Evolutionary conservation across 208 protist genomes (phyloP).

Genomic region (Crithidia bombi): DNA sequence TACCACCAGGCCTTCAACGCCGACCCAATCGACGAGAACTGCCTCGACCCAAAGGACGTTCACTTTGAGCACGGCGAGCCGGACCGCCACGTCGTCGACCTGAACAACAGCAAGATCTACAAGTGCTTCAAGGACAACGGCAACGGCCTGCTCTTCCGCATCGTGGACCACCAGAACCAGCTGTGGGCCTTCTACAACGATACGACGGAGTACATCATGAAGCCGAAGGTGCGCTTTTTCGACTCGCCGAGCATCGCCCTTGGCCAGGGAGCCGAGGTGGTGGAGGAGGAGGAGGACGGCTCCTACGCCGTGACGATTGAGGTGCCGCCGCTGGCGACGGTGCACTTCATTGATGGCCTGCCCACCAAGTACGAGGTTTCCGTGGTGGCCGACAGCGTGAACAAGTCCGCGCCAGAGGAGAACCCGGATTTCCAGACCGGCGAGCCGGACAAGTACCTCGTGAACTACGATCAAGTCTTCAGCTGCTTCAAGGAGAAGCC

Average conservation of each 20-base stretch:
- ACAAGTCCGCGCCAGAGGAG: conserved; percentile 46
- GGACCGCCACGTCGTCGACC: conserved; percentile 40
- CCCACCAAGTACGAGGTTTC: conserved; percentile 63
- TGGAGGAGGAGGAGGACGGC: conserved; percentile 48
- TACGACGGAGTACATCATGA: conserved; percentile 74
- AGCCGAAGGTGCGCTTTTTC: conserved; percentile 58
- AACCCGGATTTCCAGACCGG: conserved; percentile 56
- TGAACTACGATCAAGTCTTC: conserved; percentile 57
- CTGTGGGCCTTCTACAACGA: conserved; percentile 90
- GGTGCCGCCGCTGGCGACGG: conserved; percentile 58
- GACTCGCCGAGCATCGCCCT: conserved; percentile 41
- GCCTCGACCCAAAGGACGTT: conserved; percentile 42
- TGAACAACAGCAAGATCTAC: conserved; percentile 55
- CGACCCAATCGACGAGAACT: conserved; percentile 52
- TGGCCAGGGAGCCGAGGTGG: conserved; percentile 38
- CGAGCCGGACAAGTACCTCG: conserved; percentile 48
- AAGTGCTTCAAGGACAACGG: conserved; percentile 71
- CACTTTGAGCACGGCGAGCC: conserved; percentile 65
- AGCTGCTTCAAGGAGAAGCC: conserved; percentile 70
- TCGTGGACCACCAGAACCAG: conserved; percentile 64
- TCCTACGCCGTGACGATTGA: conserved; percentile 56
- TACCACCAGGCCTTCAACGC: conserved; percentile 72
- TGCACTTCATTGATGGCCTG: conserved; percentile 60
- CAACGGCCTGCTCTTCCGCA: conserved; percentile 85
- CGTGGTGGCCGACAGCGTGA: conserved; percentile 53